These are phyloP conservation scores for Gossypium longicalyx DNA, from an alignment of 345 rosid genomes.

Conservation along the genomic window DNA sequence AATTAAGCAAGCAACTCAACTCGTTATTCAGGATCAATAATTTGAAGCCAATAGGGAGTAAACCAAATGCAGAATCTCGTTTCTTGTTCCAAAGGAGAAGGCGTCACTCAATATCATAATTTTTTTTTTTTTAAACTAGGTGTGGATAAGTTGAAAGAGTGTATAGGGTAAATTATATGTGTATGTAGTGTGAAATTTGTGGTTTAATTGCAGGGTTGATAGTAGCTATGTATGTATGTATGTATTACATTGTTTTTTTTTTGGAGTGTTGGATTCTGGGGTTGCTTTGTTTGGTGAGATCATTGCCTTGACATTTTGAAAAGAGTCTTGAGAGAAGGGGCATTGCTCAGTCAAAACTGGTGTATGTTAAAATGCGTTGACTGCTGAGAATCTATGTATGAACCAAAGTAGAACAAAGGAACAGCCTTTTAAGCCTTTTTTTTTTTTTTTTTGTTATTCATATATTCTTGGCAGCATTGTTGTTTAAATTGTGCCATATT, in stretches of 20 bases:
- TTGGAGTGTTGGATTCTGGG: conserved; percentile 3
- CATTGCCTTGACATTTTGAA: conserved; percentile 9
- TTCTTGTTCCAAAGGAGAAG: conserved; percentile 70
- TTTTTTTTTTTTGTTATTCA: no score
- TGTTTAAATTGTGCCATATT: no score
- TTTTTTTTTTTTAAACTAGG: conserved; percentile 29
- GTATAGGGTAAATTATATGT: conserved; percentile 23
- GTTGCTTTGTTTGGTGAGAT: conserved; percentile 2
- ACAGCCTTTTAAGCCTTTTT: no score
- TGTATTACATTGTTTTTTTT: neutral
- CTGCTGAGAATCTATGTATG: neutral
- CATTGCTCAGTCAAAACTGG: neutral
- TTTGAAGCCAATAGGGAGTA: conserved; percentile 50
- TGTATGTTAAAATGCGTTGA: neutral
- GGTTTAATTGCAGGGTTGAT: conserved; percentile 22
- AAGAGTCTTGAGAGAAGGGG: neutral
- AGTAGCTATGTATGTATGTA: neutral
- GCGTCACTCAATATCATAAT: conserved; percentile 77
- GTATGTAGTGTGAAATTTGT: conserved; percentile 22
- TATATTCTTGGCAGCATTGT: no score
- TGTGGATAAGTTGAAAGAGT: conserved; percentile 20
- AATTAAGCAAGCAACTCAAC: conserved; percentile 67
- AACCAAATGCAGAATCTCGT: conserved; percentile 53
- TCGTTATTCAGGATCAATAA: conserved; percentile 59
- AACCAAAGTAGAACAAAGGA: no score